Conservation (phyloP, 139 green algal species). For the Chlamydomonas sp. region DNA sequence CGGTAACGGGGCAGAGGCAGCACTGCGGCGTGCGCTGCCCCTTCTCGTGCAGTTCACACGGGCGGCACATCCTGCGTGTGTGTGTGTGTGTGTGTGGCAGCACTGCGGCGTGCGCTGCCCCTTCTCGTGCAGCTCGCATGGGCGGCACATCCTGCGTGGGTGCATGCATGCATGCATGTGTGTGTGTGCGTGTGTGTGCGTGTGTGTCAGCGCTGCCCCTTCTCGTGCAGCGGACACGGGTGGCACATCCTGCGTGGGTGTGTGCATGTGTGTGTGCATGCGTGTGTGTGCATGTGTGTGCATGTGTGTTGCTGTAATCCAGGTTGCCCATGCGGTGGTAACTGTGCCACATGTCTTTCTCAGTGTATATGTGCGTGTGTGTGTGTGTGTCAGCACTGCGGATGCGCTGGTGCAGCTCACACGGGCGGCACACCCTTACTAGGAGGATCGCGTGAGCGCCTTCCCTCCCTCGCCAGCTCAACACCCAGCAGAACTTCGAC, state of each 20-base stretch:
- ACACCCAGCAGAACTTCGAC: too few species aligned
- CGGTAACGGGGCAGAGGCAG: constrained; percentile 80
- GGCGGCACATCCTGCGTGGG: constrained; percentile 68
- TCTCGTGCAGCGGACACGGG: too few species aligned
- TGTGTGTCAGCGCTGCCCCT: background rate
- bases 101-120: constrained; percentile 62
- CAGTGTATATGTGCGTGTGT: too few species aligned
- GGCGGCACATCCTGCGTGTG: constrained; percentile 69
- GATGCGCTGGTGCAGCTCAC: too few species aligned
- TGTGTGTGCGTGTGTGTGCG: background rate
- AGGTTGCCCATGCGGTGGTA: too few species aligned
- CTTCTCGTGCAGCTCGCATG: constrained; percentile 60
- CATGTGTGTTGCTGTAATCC: too few species aligned
- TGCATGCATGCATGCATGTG: background rate
- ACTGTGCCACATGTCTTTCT: too few species aligned
- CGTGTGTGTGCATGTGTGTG: background rate
- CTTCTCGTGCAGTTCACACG: constrained; percentile 60
- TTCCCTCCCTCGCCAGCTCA: too few species aligned
- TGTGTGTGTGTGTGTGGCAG: constrained; percentile 44
- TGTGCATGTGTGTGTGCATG: background rate
- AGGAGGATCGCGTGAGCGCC: too few species aligned
- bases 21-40: constrained; percentile 62
- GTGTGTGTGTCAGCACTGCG: background rate
- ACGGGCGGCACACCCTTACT: too few species aligned
- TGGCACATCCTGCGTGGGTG: background rate